Percentiles rank a stretch among this genome's conserved stretches.
phyloP scores from a whole-genome alignment of 345 rosid genomes.

The Citrus mangshanensis region DNA sequence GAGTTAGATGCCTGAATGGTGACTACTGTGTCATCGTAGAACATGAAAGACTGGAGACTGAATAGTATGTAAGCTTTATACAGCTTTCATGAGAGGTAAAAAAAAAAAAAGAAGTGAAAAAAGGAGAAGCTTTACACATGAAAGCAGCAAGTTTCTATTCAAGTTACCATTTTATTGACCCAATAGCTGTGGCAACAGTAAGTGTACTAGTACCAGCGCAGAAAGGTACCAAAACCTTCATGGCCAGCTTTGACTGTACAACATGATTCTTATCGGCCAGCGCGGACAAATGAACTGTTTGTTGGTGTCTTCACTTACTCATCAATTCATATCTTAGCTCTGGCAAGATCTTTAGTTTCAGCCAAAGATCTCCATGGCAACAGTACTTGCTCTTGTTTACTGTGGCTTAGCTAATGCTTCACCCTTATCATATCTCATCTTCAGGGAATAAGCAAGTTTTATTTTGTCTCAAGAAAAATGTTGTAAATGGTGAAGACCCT shows the following conservation, averaged over 20 bases:
- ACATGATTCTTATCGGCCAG: background rate
- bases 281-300: background rate
- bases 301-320: background rate
- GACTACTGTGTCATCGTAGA: background rate
- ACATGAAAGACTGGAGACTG: background rate
- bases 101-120: too few relatives aligned
- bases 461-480: background rate
- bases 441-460: background rate
- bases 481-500: background rate
- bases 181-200: background rate
- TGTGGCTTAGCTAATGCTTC: background rate
- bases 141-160: background rate
- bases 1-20: too few relatives aligned
- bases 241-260: constrained; percentile 23
- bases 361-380: background rate
- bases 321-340: background rate
- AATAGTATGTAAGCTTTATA: too few relatives aligned
- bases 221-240: constrained; percentile 19
- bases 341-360: constrained; percentile 13
- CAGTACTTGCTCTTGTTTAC: background rate
- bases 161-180: background rate
- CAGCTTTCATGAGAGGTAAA: too few relatives aligned
- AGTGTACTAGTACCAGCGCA: background rate
- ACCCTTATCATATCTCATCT: background rate
- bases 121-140: background rate